Evolutionary conservation across 805 yeast genomes (phyloP).

Genomic region (Kockiozyma suomiensis): DNA sequence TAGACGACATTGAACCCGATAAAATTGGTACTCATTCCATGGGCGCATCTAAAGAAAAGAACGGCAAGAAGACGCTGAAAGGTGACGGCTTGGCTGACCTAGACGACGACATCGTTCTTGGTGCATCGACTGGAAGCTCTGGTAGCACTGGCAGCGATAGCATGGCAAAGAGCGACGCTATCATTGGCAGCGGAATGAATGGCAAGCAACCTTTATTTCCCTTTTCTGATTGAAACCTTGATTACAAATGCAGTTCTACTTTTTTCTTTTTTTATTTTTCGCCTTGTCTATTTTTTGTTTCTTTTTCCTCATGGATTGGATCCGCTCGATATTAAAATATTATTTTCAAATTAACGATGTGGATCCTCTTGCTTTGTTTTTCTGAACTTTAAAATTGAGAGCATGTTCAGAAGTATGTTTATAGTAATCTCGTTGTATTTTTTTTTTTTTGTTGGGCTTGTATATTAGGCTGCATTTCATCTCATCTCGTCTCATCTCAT

Average conservation of each 20-base stretch:
- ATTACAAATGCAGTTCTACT: too few relatives aligned
- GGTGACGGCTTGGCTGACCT: not conserved
- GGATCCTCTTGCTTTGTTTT: not conserved
- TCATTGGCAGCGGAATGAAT: constrained; percentile 7
- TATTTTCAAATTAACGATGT: not conserved
- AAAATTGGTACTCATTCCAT: constrained; percentile 8
- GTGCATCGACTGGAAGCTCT: constrained; percentile 4
- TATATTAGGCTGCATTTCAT: not conserved
- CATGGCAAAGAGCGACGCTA: not conserved
- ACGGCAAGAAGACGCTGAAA: not conserved
- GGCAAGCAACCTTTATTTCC: constrained; percentile 22
- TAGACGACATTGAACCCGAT: constrained; percentile 26
- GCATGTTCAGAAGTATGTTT: too few relatives aligned
- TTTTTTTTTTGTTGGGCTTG: not conserved
- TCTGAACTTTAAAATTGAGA: too few relatives aligned
- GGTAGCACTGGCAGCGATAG: constrained; percentile 4
- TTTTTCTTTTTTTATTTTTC: not conserved
- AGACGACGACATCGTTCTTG: not conserved
- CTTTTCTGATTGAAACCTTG: not conserved
- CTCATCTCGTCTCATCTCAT: not conserved
- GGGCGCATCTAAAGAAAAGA: not conserved
- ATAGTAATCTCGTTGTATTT: not conserved
- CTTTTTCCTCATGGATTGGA: not conserved
- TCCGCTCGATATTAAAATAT: not conserved
- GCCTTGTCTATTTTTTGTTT: not conserved